Conservation (phyloP, 208 protist genomes). For the Trypanosoma congolense region DNA sequence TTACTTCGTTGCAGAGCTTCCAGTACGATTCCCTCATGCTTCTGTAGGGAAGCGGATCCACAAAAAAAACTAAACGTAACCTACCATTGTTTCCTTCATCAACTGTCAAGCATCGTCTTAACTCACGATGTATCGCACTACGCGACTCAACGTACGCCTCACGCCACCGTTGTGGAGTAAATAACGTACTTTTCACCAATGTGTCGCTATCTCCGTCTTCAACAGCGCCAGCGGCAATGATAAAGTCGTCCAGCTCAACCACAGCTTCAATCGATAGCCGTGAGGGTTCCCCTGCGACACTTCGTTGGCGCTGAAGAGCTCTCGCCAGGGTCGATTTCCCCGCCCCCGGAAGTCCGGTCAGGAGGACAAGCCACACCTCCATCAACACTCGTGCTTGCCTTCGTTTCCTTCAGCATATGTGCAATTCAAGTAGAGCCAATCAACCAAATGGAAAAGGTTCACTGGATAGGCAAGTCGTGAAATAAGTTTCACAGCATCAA, state of each 20-base stretch:
- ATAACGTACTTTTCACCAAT: slow-evolving; percentile 3
- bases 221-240: slow-evolving; percentile 8
- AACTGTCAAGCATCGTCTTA: not conserved
- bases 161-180: slow-evolving; percentile 24
- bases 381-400: not conserved
- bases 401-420: too few relatives aligned
- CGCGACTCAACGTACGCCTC: slow-evolving; percentile 15
- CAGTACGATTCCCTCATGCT: slow-evolving; percentile 79
- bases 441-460: too few relatives aligned
- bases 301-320: slow-evolving; percentile 2
- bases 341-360: slow-evolving; percentile 56
- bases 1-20: slow-evolving; percentile 34
- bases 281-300: too few relatives aligned
- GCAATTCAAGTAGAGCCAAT: too few relatives aligned
- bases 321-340: slow-evolving; percentile 52
- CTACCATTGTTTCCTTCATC: not conserved
- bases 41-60: slow-evolving; percentile 75
- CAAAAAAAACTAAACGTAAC: slow-evolving; percentile 50
- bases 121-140: slow-evolving; percentile 13
- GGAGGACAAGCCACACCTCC: slow-evolving; percentile 35
- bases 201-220: slow-evolving; percentile 3
- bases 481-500: too few relatives aligned
- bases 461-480: too few relatives aligned
- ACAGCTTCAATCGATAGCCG: slow-evolving; percentile 11
- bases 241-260: slow-evolving; percentile 26